Evolutionary conservation across 257 asterid species (phyloP), one percentile per base, ranked within the genome.

Genomic region (Jacaranda copaia): DNA sequence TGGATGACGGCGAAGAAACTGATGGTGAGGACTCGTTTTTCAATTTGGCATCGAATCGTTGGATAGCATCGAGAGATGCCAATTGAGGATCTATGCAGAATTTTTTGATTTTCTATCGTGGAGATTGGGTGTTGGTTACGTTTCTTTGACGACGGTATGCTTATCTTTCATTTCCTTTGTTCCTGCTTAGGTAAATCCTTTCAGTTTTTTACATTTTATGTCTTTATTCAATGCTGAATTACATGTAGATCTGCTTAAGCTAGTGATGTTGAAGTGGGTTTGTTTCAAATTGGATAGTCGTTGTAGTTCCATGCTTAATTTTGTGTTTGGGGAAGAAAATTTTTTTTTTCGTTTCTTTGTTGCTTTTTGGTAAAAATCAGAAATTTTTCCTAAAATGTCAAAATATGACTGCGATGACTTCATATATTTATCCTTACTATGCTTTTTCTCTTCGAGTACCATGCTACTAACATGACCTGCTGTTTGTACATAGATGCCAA

Each of bases 191-290:
- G 6, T 60, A 25, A 64, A 32, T 74, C 46, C 36, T 40, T 16
- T 14, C 25, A 4, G 38, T 25, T 25, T 25, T 72, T 73, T 3
- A 3, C 52, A 49, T 2, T 16, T 36, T 48, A 11, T 48, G 43
- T 6, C 35, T 57, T 38, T 36, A 8, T 13, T 48, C 42, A 25
- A 43, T 61, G 74, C 61, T 75, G 80, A 18, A 66, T 45, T 10
- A 76, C 35, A 8, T 67, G 16, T 56, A 72, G 79, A 80, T 79
- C 80, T 83, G 18, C 80, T 60, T 42, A 2, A 20, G 10, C 11
- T 58, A 2, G 32, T 25, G 32, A 25, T 25, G 32, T 25, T 48
- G 66, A 19, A 55, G 62, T 58, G 3, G 35, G 10, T 68, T 25
- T 69, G n/a, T 66, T 56, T 6, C 12, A n/a, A 69, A 35, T 13